Conservation (phyloP, 2,329 filamentous ascomycete genomes). For the Nemania sp. region DNA sequence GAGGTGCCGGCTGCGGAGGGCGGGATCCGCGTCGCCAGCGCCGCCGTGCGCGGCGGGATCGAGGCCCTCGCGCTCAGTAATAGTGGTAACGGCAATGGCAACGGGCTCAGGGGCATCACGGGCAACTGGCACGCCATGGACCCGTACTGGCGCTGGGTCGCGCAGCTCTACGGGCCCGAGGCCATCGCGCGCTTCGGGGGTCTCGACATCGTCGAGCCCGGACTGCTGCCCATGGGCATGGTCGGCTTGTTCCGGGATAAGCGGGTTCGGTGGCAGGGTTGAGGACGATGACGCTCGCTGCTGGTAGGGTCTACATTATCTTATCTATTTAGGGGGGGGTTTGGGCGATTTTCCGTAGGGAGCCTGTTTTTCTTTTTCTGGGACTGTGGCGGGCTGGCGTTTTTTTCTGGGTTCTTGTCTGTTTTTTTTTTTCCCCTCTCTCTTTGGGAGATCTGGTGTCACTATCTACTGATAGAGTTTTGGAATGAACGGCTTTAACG, state of each 20-base stretch:
- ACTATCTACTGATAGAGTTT: too few species aligned
- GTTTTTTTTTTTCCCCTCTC: too few species aligned
- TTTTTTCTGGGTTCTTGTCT: too few species aligned
- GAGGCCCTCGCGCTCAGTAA: conserved; percentile 31
- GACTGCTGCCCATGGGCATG: conserved; percentile 53
- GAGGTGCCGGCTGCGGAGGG: conserved; percentile 37
- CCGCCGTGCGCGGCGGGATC: conserved; percentile 30
- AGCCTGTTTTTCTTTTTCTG: not conserved
- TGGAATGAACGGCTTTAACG: too few species aligned
- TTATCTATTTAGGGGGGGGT: not conserved
- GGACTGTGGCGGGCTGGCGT: too few species aligned
- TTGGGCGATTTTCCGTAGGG: not conserved
- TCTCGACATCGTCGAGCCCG: conserved; percentile 50
- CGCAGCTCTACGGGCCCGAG: conserved; percentile 50
- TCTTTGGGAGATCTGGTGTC: too few species aligned
- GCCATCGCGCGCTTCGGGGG: conserved; percentile 51
- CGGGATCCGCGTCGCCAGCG: conserved; percentile 34
- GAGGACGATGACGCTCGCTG: not conserved
- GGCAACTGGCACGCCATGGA: conserved; percentile 42
- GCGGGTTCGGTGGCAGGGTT: conserved; percentile 49
- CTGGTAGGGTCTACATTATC: too few species aligned
- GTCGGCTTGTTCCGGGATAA: conserved; percentile 50
- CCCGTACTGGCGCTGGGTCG: conserved; percentile 54
- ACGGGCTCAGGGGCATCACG: conserved; percentile 8
- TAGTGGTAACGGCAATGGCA: too few species aligned